Evolutionary conservation across 768 basidiomycete species (phyloP).

Genomic region (Omphalotus guepiniiformis): DNA sequence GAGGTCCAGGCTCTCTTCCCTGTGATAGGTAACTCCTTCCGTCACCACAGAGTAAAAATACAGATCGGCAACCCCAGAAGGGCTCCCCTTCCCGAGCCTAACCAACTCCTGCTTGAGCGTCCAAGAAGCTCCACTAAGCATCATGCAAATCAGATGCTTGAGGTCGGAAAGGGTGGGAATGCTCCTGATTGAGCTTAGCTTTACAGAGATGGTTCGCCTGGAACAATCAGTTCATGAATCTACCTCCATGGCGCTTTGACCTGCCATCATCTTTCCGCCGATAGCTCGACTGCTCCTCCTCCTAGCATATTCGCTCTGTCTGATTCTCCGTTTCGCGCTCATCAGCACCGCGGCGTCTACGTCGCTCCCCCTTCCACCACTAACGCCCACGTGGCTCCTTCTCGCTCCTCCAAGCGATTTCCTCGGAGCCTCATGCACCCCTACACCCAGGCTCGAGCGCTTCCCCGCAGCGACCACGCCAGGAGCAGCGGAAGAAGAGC

Average conservation of each 20-base stretch:
- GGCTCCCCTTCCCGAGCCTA: too few species aligned
- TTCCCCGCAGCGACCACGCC: slow-evolving; percentile 18
- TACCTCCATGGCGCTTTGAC: slow-evolving; percentile 15
- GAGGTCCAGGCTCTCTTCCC: too few species aligned
- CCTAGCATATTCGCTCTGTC: slow-evolving; percentile 73
- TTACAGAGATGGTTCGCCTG: too few species aligned
- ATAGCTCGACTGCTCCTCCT: slow-evolving; percentile 37
- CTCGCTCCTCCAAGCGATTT: slow-evolving; percentile 29
- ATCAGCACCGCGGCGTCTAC: slow-evolving; percentile 37
- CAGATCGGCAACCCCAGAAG: too few species aligned
- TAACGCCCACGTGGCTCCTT: slow-evolving; percentile 26
- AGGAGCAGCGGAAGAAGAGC: slow-evolving; percentile 8
- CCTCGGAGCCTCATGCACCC: slow-evolving; percentile 26
- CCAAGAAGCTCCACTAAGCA: too few species aligned
- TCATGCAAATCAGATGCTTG: too few species aligned
- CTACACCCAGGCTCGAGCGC: slow-evolving; percentile 54
- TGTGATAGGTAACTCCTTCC: too few species aligned
- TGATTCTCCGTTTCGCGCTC: slow-evolving; percentile 68
- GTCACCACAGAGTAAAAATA: too few species aligned
- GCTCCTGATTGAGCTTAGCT: too few species aligned
- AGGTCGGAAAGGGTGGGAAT: too few species aligned
- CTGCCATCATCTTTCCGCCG: neutral
- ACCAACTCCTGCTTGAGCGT: too few species aligned
- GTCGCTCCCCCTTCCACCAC: slow-evolving; percentile 17
- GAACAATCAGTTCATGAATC: slow-evolving; percentile 5